These are phyloP conservation scores for Geotrichum europaeum DNA, from an alignment of 1,139 yeast species.

Conservation along the genomic window DNA sequence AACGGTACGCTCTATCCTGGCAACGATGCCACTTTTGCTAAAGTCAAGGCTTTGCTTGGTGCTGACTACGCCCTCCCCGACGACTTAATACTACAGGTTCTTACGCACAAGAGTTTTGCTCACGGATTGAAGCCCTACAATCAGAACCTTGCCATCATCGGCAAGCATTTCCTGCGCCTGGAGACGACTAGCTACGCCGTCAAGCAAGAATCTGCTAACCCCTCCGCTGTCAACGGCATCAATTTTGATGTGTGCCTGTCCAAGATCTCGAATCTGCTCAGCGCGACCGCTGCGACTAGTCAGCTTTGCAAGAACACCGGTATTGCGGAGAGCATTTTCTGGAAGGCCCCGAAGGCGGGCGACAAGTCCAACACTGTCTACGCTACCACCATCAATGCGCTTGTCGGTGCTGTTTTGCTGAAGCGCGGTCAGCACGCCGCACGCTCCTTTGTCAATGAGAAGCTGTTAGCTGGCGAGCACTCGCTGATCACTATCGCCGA, in stretches of 20 bases:
- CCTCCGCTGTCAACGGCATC: constrained; percentile 45
- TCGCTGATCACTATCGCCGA: constrained; percentile 13
- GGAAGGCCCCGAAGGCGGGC: constrained; percentile 42
- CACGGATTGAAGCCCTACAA: constrained; percentile 86
- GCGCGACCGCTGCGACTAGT: constrained; percentile 36
- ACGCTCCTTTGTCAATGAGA: constrained; percentile 30
- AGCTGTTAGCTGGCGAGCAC: constrained; percentile 27
- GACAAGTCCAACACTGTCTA: constrained; percentile 46
- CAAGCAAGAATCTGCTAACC: constrained; percentile 30
- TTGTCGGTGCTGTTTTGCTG: constrained; percentile 73
- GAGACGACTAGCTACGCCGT: constrained; percentile 51
- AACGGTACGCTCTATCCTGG: constrained; percentile 58
- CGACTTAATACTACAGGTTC: constrained; percentile 58
- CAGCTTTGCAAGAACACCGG: constrained; percentile 38
- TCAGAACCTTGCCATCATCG: constrained; percentile 73
- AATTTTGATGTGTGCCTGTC: constrained; percentile 47
- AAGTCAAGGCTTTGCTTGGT: constrained; percentile 48
- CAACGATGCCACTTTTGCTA: constrained; percentile 43
- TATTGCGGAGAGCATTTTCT: constrained; percentile 51
- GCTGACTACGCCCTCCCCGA: constrained; percentile 42
- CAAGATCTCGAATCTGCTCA: constrained; percentile 29
- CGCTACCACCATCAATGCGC: constrained; percentile 65
- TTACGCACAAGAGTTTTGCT: constrained; percentile 91
- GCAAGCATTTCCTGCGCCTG: constrained; percentile 64
- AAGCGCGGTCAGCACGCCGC: constrained; percentile 51